phyloP scores from a whole-genome alignment of 345 rosid genomes.

The Camelina sativa region DNA sequence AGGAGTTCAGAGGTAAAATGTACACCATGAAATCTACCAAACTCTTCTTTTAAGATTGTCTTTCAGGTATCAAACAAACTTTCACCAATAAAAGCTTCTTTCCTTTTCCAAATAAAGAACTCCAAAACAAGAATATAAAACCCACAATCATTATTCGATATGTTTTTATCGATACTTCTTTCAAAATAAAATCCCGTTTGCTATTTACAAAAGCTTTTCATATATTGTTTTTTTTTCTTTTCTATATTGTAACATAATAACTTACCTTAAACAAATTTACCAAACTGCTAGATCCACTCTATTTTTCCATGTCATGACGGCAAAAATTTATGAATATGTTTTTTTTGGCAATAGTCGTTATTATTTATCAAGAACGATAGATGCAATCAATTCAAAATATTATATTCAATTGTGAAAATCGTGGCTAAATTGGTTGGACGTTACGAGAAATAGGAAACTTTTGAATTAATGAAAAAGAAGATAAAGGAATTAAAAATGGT shows the following conservation, averaged over 20 bases:
- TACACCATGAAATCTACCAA: conserved; percentile 39
- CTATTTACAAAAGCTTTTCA: neutral
- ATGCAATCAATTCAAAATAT: too few species aligned
- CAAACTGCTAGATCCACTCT: neutral
- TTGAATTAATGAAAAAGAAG: conserved; percentile 18
- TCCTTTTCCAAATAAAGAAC: conserved; percentile 24
- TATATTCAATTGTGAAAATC: too few species aligned
- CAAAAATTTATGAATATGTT: too few species aligned
- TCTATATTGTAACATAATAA: neutral
- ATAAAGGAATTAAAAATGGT: neutral
- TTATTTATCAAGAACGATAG: too few species aligned
- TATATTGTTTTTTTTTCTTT: neutral
- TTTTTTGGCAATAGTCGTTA: too few species aligned
- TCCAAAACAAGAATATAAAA: conserved; percentile 11
- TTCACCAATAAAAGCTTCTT: conserved; percentile 31
- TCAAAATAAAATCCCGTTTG: neutral
- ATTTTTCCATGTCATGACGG: too few species aligned
- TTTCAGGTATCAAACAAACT: conserved; percentile 43
- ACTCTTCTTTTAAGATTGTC: conserved; percentile 38
- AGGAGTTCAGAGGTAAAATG: conserved; percentile 29
- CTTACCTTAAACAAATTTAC: neutral
- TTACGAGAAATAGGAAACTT: conserved; percentile 30
- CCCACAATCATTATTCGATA: neutral
- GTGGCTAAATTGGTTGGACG: conserved; percentile 24
- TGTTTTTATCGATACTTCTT: conserved; percentile 8